phyloP scores from a whole-genome alignment of 1,284 basidiomycete genomes.

The Takashimella koratensis region DNA sequence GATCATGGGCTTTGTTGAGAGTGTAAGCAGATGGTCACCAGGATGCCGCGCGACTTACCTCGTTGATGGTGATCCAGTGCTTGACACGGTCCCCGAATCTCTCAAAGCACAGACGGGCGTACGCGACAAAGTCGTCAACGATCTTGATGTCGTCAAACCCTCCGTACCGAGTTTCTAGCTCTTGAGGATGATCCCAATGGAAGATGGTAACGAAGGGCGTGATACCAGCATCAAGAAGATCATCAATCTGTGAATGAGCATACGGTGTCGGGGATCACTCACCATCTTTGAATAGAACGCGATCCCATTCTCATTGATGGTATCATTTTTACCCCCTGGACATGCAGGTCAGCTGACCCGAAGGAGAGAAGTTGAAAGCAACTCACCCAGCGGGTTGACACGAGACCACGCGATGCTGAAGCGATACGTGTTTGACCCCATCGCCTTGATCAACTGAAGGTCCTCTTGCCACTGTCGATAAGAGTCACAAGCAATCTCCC shows the following conservation, averaged over 20 bases:
- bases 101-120: constrained; percentile 65
- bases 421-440: constrained; percentile 57
- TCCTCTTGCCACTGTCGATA: constrained; percentile 61
- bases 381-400: constrained; percentile 59
- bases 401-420: constrained; percentile 69
- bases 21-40: too few relatives aligned
- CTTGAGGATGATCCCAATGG: constrained; percentile 67
- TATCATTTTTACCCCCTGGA: constrained; percentile 57
- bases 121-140: constrained; percentile 61
- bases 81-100: constrained; percentile 69
- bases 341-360: too few relatives aligned
- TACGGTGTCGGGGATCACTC: not conserved
- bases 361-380: too few relatives aligned
- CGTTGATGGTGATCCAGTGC: constrained; percentile 57
- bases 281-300: constrained; percentile 55
- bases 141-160: constrained; percentile 54
- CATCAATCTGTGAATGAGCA: constrained; percentile 56
- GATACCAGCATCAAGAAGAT: constrained; percentile 55
- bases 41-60: constrained; percentile 17
- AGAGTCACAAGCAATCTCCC: constrained; percentile 22
- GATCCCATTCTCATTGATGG: constrained; percentile 63
- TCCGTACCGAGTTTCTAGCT: constrained; percentile 63
- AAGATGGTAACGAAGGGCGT: constrained; percentile 30
- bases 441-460: constrained; percentile 58
- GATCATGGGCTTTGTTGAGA: constrained; percentile 21